Percentiles rank a stretch among this genome's conserved stretches.
Evolutionary conservation across 2,329 filamentous ascomycete species (phyloP).

Genomic region (Trichoderma atrobrunneum): DNA sequence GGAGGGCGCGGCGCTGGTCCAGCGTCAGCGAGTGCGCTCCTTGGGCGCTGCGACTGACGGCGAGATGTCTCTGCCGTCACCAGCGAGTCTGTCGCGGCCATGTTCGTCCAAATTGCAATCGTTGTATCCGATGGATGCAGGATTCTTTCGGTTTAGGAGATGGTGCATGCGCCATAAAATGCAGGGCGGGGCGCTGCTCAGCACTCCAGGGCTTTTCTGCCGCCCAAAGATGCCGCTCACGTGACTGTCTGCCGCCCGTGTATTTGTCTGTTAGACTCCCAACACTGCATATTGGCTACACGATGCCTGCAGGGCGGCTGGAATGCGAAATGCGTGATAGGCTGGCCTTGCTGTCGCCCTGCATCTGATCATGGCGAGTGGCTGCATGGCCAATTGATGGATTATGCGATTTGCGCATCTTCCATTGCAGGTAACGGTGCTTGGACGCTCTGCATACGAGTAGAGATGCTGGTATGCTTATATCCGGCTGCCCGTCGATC

Average conservation of each 20-base stretch:
- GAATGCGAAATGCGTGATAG: constrained; percentile 3
- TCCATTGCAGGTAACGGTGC: background rate
- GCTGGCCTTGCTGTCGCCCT: background rate
- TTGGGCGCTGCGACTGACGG: constrained; percentile 28
- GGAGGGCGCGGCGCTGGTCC: constrained; percentile 60
- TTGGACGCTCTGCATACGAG: background rate
- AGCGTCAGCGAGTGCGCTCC: constrained; percentile 61
- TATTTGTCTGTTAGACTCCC: no score
- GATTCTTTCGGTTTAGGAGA: constrained; percentile 38
- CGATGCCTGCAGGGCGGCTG: background rate
- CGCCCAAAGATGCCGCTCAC: background rate
- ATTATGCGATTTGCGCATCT: background rate
- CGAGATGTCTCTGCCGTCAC: constrained; percentile 23
- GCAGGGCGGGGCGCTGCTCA: constrained; percentile 30
- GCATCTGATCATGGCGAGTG: background rate
- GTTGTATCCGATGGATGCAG: constrained; percentile 40
- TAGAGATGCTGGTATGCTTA: background rate
- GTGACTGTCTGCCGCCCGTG: background rate
- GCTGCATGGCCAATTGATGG: background rate
- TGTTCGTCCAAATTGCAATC: constrained; percentile 35
- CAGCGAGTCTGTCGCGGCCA: constrained; percentile 40
- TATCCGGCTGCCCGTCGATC: background rate
- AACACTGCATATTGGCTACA: background rate
- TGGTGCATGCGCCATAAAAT: constrained; percentile 28
- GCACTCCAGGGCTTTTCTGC: background rate